phyloP scores from a whole-genome alignment of 164 flowering plant species.

The Vitis rupestris region DNA sequence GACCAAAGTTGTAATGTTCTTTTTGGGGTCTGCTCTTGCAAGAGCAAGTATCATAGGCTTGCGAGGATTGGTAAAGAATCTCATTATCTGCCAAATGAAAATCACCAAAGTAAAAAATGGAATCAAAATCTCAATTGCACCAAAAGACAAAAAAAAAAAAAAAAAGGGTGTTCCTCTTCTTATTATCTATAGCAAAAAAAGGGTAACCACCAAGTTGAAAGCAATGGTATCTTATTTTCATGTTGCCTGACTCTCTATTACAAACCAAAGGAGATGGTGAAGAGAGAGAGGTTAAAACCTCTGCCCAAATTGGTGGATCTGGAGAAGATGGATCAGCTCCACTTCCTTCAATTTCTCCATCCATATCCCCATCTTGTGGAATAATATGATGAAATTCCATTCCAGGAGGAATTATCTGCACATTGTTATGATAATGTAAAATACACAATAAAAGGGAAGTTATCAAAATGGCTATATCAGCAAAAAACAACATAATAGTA shows the following conservation, averaged over 20 bases:
- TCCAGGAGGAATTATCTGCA: constrained; percentile 78
- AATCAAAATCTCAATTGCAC: not conserved
- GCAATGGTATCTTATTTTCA: too few relatives aligned
- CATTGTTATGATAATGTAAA: not conserved
- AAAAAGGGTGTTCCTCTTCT: too few relatives aligned
- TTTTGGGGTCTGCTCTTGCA: constrained; percentile 82
- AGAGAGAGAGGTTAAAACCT: constrained; percentile 36
- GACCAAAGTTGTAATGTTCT: constrained; percentile 68
- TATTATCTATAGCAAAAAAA: too few relatives aligned
- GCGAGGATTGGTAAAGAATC: constrained; percentile 70
- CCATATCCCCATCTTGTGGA: constrained; percentile 62
- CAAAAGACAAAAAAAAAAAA: too few relatives aligned
- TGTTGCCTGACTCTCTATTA: too few relatives aligned
- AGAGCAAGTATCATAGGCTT: constrained; percentile 88
- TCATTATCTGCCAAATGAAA: constrained; percentile 57
- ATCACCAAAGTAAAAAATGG: not conserved
- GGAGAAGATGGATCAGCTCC: constrained; percentile 51
- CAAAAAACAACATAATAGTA: not conserved
- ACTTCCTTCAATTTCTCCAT: constrained; percentile 55
- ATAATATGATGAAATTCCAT: constrained; percentile 72
- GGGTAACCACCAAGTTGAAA: too few relatives aligned
- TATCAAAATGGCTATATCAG: not conserved
- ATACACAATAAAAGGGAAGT: not conserved
- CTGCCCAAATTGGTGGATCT: constrained; percentile 75
- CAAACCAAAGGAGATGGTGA: not conserved